Base-by-base conservation (phyloP, 345 rosid genomes). In the Raphanus raphanistrum region DNA sequence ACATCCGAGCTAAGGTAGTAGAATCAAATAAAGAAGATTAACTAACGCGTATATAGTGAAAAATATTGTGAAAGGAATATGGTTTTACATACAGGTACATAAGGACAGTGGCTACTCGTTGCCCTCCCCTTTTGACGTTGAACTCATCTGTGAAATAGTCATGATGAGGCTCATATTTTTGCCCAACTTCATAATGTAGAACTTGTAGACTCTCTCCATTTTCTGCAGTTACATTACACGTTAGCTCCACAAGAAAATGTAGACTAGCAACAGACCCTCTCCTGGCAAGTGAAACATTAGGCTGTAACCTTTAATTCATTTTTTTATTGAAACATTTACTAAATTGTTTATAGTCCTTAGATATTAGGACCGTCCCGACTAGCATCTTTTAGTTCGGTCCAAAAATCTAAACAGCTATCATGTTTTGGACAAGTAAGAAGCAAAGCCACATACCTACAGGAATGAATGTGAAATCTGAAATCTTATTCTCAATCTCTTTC, bases 171-270 rank as follows among this genome's bases (percentile, higher is more conserved):
- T 90, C 97, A 68, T 87, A 94, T 76, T 88, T 87, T 65, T 92
- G 98, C 64, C 99, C 99, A 63, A 81, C 96, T 87, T 94, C 97
- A 66, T 92, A 94, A 65, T 92, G 98, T 32, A 94, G 91, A 62
- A 94, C 71, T 80, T 94, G 98, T 35, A 92, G 94, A 31, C 97
- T 94, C 80, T 92, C 98, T 43, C 99, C 98, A 17, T 94, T 84
- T 59, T 92, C 98, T 92, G 87, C 73, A 80, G 16, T 79, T 70
- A 31, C 55, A 36, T 69, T 57, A 57, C 71, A 62, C 64, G 8
- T 50, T 33, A 62, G 13, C 48, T 48, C 36, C 28, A 28, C 27
- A 41, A 4, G 41, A 65, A 54, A 38, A 45, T 6, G 0, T 13
- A 33, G 50, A 68, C 26, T 73, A 61, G 50, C 55, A 43, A 43